Evolutionary conservation across 768 basidiomycete species (phyloP), one percentile per base, ranked within the genome.

Genomic region (Suillus weaverae): DNA sequence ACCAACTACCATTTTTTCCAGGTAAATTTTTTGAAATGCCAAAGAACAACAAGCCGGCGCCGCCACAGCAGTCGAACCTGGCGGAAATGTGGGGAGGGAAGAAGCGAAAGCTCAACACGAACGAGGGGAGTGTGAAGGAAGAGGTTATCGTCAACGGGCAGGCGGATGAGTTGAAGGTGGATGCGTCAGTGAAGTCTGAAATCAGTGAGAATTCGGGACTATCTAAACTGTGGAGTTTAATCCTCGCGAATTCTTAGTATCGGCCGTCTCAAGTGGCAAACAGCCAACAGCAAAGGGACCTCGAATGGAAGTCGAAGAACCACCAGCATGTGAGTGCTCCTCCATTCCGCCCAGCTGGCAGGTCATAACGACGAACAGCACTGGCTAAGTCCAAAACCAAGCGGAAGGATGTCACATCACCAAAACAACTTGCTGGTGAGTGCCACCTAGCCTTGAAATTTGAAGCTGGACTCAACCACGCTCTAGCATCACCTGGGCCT

Each of bases 11-110:
- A 61, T 30, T 38, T 7, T 13, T 10, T 43, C 10, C 66, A 94
- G 91, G 87, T 43, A 91, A 85, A 71, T 94, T 92, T 67, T 86
- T 93, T 62, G 80, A 83, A 64, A 90, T 92, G 89, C 90, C 92
- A 0, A 83, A 83, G 67, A 82, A 82, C 35, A 68, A 72, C n/a
- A 92, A 91, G 76, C 73, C 85, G 35, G 75, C 88, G 4, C 89
- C 89, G 0, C 86, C 89, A 8, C 91, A 92, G 64, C 92, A 95
- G 73, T 81, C 91, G n/a, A 92, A 81, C 70, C 84, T 95, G 44
- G 81, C 85, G 63, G 90, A 92, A 62, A 82, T 92, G 80, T 94
- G 91, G 90, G 81, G 80, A 11, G 80, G 77, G 69, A 85, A 84
- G 76, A 83, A 75, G 78, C 82, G 76, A 68, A 72, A 75, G 66